phyloP scores from a whole-genome alignment of 495 filamentous ascomycete species.

The Pyrenula aspistea region DNA sequence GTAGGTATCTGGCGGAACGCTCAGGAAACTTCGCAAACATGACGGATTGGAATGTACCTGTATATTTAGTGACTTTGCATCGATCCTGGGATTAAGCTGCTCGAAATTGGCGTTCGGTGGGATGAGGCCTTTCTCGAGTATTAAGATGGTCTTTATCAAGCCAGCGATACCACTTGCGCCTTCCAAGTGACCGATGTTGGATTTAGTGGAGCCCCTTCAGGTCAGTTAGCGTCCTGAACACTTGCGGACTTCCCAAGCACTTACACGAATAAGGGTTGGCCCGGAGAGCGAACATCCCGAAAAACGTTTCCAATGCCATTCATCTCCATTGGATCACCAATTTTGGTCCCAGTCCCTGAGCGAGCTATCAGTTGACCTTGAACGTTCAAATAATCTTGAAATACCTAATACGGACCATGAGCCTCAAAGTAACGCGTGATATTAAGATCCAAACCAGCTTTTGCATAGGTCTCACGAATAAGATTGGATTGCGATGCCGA shows the following conservation, averaged over 20 bases:
- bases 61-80: slow-evolving; percentile 7
- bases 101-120: slow-evolving; percentile 40
- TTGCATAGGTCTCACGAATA: slow-evolving; percentile 27
- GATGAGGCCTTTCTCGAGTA: slow-evolving; percentile 33
- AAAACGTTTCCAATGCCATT: slow-evolving; percentile 14
- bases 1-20: slow-evolving; percentile 2
- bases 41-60: slow-evolving; percentile 4
- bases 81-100: slow-evolving; percentile 27
- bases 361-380: no score
- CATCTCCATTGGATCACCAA: slow-evolving; percentile 37
- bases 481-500: slow-evolving; percentile 23
- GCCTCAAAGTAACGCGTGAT: slow-evolving; percentile 34
- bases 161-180: slow-evolving; percentile 41
- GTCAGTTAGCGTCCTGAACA: background rate
- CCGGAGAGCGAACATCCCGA: slow-evolving; percentile 7
- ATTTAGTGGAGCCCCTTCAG: slow-evolving; percentile 29
- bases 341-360: slow-evolving; percentile 36
- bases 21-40: background rate
- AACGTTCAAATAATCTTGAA: no score
- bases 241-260: background rate
- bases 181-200: slow-evolving; percentile 40
- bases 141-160: slow-evolving; percentile 38
- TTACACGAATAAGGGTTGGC: slow-evolving; percentile 15
- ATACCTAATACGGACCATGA: no score
- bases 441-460: slow-evolving; percentile 19